phyloP scores from a whole-genome alignment of 2,329 filamentous ascomycete genomes.

The Calonectria leucothoes region DNA sequence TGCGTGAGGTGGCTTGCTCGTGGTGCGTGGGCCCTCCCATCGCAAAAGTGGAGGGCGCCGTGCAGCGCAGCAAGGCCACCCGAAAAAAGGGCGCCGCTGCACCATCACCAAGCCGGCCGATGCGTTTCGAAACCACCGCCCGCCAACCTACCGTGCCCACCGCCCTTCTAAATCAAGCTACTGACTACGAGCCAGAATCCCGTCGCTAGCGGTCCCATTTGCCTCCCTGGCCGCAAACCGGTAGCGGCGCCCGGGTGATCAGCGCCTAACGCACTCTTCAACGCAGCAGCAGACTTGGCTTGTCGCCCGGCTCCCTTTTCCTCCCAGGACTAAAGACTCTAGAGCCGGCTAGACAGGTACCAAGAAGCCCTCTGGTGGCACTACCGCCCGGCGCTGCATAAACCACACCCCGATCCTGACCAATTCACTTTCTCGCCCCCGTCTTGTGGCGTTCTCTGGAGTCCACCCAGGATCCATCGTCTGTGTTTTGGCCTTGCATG shows the following conservation, averaged over 20 bases:
- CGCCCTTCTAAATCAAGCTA: conserved; percentile 11
- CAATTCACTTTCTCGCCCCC: conserved; percentile 13
- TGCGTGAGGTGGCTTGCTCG: conserved; percentile 11
- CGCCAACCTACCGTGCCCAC: conserved; percentile 14
- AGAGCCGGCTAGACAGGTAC: neutral
- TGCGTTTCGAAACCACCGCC: conserved; percentile 42
- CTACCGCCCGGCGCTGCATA: neutral
- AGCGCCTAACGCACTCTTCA: neutral
- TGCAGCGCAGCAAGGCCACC: conserved; percentile 8
- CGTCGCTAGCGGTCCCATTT: conserved; percentile 4
- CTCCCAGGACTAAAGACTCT: neutral
- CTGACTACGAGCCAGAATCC: neutral
- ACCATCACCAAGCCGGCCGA: conserved; percentile 27
- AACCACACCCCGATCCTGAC: conserved; percentile 10
- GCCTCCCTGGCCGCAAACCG: neutral
- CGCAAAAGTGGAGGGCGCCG: conserved; percentile 32
- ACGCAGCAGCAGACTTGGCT: neutral
- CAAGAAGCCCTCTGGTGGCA: neutral
- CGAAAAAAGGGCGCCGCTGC: conserved; percentile 10
- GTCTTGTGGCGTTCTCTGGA: conserved; percentile 30
- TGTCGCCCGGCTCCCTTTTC: neutral
- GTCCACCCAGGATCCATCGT: conserved; percentile 25
- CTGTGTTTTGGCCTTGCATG: conserved; percentile 34
- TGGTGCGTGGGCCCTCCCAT: conserved; percentile 10
- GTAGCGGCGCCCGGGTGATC: neutral